Conservation (phyloP, 2,329 filamentous ascomycete genomes). For the Lachnellula cervina region DNA sequence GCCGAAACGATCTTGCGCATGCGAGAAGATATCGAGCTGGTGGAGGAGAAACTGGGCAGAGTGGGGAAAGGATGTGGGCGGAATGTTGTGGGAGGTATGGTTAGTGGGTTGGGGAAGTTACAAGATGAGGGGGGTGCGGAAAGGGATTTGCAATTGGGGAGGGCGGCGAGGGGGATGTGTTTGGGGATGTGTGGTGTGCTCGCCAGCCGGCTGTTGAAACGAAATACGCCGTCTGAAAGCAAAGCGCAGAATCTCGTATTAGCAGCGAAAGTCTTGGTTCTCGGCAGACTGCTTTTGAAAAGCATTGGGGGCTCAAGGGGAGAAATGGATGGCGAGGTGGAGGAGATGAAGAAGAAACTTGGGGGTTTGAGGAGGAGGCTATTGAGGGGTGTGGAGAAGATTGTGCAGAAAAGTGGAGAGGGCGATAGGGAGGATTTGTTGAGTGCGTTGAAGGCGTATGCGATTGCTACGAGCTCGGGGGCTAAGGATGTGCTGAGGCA, state of each 20-base stretch:
- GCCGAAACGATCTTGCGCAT: slow-evolving; percentile 92
- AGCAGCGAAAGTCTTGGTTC: slow-evolving; percentile 67
- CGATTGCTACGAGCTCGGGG: slow-evolving; percentile 73
- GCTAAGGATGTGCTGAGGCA: slow-evolving; percentile 73
- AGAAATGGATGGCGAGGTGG: slow-evolving; percentile 40
- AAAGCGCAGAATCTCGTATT: slow-evolving; percentile 44
- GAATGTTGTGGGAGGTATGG: slow-evolving; percentile 62
- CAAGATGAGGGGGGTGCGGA: slow-evolving; percentile 13
- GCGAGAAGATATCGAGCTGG: slow-evolving; percentile 69
- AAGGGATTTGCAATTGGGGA: slow-evolving; percentile 1
- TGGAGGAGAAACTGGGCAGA: slow-evolving; percentile 64
- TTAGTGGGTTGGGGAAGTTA: slow-evolving; percentile 50
- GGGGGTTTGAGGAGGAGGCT: slow-evolving; percentile 51
- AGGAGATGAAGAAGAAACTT: slow-evolving; percentile 60
- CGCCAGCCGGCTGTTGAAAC: slow-evolving; percentile 45
- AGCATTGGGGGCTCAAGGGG: slow-evolving; percentile 53
- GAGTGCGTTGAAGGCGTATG: slow-evolving; percentile 75
- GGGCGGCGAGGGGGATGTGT: slow-evolving; percentile 42
- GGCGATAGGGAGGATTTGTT: slow-evolving; percentile 51
- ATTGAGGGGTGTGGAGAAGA: slow-evolving; percentile 14
- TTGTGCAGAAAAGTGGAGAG: slow-evolving; percentile 18
- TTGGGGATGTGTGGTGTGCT: slow-evolving; percentile 49
- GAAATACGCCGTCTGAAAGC: slow-evolving; percentile 27
- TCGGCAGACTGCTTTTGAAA: slow-evolving; percentile 71
- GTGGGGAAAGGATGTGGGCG: slow-evolving; percentile 78